Conservation (phyloP, 2,329 filamentous ascomycete species). For the Dactylellina parvicollis region DNA sequence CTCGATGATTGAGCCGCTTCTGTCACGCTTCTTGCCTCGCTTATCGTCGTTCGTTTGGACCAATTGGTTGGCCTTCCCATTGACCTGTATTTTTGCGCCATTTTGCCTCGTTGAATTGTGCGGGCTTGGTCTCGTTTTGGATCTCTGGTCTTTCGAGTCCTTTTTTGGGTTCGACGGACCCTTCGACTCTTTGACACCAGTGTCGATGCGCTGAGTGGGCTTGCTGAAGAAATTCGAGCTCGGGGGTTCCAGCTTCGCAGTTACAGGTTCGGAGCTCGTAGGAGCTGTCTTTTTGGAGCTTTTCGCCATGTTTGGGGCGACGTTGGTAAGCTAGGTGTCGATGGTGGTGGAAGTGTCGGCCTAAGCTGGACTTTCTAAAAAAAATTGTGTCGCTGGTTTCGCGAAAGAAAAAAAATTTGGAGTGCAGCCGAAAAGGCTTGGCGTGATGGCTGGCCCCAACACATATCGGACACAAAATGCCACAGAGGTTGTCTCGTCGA, state of each 20-base stretch:
- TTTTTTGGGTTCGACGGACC: constrained; percentile 18
- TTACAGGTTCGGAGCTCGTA: neutral
- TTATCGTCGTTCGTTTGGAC: constrained; percentile 22
- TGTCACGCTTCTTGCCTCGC: constrained; percentile 50
- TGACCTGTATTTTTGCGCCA: constrained; percentile 29
- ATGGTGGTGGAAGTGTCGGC: neutral
- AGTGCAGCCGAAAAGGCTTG: constrained; percentile 30
- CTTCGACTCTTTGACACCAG: constrained; percentile 37
- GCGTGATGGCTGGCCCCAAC: constrained; percentile 8
- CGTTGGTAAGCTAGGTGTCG: neutral
- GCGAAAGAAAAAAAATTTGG: constrained; percentile 46
- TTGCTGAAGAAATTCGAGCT: constrained; percentile 47
- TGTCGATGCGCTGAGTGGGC: constrained; percentile 47
- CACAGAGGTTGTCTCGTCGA: constrained; percentile 2
- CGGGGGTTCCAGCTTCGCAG: constrained; percentile 26
- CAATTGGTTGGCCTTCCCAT: constrained; percentile 27
- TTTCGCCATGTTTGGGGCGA: constrained; percentile 34
- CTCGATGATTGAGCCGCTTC: constrained; percentile 46
- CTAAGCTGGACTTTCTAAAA: constrained; percentile 6
- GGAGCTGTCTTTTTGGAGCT: constrained; percentile 28
- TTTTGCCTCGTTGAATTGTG: constrained; percentile 2
- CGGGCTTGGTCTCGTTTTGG: neutral
- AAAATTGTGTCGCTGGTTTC: constrained; percentile 16
- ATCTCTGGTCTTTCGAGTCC: constrained; percentile 24
- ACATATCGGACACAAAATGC: constrained; percentile 25